Evolutionary conservation across 2,329 filamentous ascomycete species (phyloP).

Genomic region (Lachnellula subtilissima): DNA sequence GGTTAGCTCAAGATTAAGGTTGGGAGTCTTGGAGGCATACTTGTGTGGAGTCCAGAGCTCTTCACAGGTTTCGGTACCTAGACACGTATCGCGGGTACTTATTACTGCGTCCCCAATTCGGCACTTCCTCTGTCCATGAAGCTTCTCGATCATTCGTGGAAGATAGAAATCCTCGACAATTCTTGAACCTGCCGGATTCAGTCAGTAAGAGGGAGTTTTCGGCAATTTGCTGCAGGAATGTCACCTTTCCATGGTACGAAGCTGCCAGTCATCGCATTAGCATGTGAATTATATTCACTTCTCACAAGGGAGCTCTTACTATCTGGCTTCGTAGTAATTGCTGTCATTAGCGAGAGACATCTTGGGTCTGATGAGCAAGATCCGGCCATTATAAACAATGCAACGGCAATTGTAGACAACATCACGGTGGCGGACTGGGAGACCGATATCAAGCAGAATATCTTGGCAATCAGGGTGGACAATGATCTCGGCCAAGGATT

Average conservation of each 20-base stretch:
- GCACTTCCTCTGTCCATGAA: neutral
- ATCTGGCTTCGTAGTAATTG: conserved; percentile 56
- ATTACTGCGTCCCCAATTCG: conserved; percentile 54
- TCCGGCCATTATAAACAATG: conserved; percentile 60
- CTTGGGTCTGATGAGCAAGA: conserved; percentile 69
- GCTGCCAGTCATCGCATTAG: too few species aligned
- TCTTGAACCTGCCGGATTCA: conserved; percentile 38
- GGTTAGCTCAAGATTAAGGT: too few species aligned
- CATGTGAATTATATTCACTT: too few species aligned
- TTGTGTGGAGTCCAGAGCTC: conserved; percentile 51
- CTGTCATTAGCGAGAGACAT: conserved; percentile 68
- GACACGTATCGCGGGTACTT: conserved; percentile 54
- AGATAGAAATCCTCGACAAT: conserved; percentile 62
- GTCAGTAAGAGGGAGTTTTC: neutral
- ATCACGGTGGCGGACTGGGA: conserved; percentile 59
- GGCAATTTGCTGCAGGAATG: too few species aligned
- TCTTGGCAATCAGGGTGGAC: conserved; percentile 54
- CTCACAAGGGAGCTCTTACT: conserved; percentile 23
- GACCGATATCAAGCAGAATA: conserved; percentile 59
- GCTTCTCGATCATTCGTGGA: conserved; percentile 39
- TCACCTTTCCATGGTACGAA: too few species aligned
- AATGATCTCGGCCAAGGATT: conserved; percentile 58
- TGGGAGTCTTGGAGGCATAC: too few species aligned
- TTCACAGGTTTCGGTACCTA: conserved; percentile 64
- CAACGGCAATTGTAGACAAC: conserved; percentile 62